These are phyloP conservation scores for Monilinia laxa DNA, from an alignment of 2,329 filamentous ascomycete species.

Conservation along the genomic window DNA sequence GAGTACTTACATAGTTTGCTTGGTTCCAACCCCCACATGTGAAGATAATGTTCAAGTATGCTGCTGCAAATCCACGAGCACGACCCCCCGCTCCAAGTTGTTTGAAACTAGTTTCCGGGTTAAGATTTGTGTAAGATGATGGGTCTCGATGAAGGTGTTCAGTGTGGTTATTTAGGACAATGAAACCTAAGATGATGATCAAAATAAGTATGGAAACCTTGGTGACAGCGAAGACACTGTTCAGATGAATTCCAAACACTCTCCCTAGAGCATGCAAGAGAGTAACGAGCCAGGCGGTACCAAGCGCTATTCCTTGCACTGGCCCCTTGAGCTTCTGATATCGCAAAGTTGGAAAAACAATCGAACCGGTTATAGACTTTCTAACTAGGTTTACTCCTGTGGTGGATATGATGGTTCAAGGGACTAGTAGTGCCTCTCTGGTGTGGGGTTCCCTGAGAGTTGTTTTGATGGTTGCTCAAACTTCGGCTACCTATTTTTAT, in stretches of 20 bases:
- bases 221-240: slow-evolving; percentile 50
- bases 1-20: slow-evolving; percentile 44
- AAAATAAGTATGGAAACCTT: slow-evolving; percentile 51
- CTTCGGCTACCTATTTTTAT: slow-evolving; percentile 17
- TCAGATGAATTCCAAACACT: slow-evolving; percentile 50
- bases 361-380: slow-evolving; percentile 21
- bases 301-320: slow-evolving; percentile 51
- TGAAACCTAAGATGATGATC: slow-evolving; percentile 44
- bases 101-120: slow-evolving; percentile 23
- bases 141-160: slow-evolving; percentile 3
- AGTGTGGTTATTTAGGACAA: slow-evolving; percentile 22
- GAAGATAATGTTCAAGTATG: slow-evolving; percentile 48
- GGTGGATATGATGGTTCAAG: slow-evolving; percentile 23
- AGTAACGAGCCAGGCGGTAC: slow-evolving; percentile 46
- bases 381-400: slow-evolving; percentile 16
- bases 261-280: slow-evolving; percentile 50
- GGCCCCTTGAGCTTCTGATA: slow-evolving; percentile 36
- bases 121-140: slow-evolving; percentile 24
- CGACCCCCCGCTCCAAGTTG: slow-evolving; percentile 27
- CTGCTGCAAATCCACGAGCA: slow-evolving; percentile 41
- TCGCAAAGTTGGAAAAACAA: slow-evolving; percentile 18
- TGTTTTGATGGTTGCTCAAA: slow-evolving; percentile 23
- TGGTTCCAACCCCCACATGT: slow-evolving; percentile 47
- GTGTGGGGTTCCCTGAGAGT: slow-evolving; percentile 21
- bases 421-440: slow-evolving; percentile 11